These are phyloP conservation scores for Vitis vinifera DNA, from an alignment of 164 flowering plant genomes.

Conservation along the genomic window ASM3070453v1 NC_081806.1:72001-72500, in stretches of 20 bases:
- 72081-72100: no score
- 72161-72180: background rate
- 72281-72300: background rate
- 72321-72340: no score
- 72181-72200: background rate
- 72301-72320: no score
- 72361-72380: background rate
- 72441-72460: conserved; percentile 3
- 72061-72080: no score
- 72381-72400: conserved; percentile 4
- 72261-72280: conserved; percentile 48
- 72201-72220: background rate
- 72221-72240: no score
- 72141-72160: background rate
- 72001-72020: no score
- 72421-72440: conserved; percentile 44
- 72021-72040: no score
- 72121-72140: no score
- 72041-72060: no score
- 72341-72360: background rate
- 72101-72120: no score
- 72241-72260: conserved; percentile 41
- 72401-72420: conserved; percentile 33
- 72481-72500: conserved; percentile 27
- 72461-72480: conserved; percentile 8